These are phyloP conservation scores for Trichoderma harzianum DNA, from an alignment of 2,329 filamentous ascomycete genomes.

Conservation along the genomic window DNA sequence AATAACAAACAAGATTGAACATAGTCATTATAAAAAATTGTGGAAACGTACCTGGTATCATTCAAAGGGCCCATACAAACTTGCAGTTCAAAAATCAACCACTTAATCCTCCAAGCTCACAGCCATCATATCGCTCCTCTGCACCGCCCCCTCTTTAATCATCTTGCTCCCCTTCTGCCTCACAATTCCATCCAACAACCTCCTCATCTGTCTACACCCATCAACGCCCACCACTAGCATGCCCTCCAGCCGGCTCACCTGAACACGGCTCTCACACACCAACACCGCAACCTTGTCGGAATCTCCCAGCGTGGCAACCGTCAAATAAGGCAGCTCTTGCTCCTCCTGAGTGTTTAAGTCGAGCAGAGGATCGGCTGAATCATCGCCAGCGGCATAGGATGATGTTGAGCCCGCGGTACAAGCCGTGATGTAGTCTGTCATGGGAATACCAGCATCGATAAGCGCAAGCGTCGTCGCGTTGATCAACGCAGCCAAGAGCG, in stretches of 20 bases:
- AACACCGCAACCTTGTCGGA: conserved; percentile 74
- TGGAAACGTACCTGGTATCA: conserved; percentile 15
- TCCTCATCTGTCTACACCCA: conserved; percentile 81
- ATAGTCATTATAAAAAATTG: neutral
- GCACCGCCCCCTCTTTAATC: conserved; percentile 53
- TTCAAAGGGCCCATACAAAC: neutral
- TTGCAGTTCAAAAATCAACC: neutral
- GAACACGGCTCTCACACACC: conserved; percentile 85
- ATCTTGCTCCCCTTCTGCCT: conserved; percentile 65
- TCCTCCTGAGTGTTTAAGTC: conserved; percentile 79
- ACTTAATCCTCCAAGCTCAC: conserved; percentile 48
- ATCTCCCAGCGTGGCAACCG: conserved; percentile 73
- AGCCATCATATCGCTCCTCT: conserved; percentile 45
- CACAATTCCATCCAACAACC: conserved; percentile 77
- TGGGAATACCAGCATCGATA: conserved; percentile 91
- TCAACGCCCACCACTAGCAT: conserved; percentile 93
- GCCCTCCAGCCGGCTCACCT: conserved; percentile 75
- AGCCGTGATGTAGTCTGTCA: conserved; percentile 86
- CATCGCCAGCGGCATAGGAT: conserved; percentile 61
- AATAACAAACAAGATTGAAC: neutral
- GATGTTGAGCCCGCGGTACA: conserved; percentile 82
- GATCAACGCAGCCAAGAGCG: conserved; percentile 80
- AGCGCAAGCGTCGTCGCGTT: conserved; percentile 91
- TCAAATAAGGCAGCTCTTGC: conserved; percentile 83
- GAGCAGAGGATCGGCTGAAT: conserved; percentile 70